phyloP scores from a whole-genome alignment of 495 filamentous ascomycete species.

The Lophium mytilinum region DNA sequence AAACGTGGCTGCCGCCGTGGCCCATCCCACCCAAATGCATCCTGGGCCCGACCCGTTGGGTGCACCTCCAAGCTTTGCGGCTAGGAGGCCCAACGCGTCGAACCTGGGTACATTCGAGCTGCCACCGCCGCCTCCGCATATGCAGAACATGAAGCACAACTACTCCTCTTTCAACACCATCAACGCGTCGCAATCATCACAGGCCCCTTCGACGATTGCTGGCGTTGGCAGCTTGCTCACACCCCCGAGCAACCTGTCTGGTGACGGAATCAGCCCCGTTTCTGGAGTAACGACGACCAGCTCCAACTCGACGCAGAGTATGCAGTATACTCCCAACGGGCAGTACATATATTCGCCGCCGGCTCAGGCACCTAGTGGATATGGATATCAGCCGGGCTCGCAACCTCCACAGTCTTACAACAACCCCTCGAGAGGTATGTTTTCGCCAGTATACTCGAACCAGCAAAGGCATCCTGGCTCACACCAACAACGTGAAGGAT shows the following conservation, averaged over 20 bases:
- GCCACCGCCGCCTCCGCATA: conserved; percentile 34
- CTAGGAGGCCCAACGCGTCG: conserved; percentile 34
- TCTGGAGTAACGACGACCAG: conserved; percentile 49
- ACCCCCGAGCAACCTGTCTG: conserved; percentile 52
- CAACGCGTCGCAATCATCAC: conserved; percentile 38
- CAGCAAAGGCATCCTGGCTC: conserved; percentile 43
- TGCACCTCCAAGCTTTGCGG: conserved; percentile 34
- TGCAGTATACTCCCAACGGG: conserved; percentile 38
- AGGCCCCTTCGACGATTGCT: conserved; percentile 34
- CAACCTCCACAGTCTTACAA: conserved; percentile 38
- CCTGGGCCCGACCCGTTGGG: conserved; percentile 36
- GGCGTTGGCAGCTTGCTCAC: conserved; percentile 56
- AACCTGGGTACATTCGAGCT: conserved; percentile 35
- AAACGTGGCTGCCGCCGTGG: conserved; percentile 39
- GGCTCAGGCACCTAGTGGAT: conserved; percentile 8
- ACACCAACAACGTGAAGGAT: conserved; percentile 41
- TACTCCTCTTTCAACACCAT: conserved; percentile 38
- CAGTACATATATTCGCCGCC: conserved; percentile 28
- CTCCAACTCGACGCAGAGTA: conserved; percentile 44
- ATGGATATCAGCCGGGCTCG: conserved; percentile 16
- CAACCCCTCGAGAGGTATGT: conserved; percentile 44
- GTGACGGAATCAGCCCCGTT: conserved; percentile 55
- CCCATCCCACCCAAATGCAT: conserved; percentile 35
- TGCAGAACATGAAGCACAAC: conserved; percentile 33
- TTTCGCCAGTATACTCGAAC: conserved; percentile 43